Percentiles rank a stretch among this genome's conserved stretches.
These are phyloP conservation scores for Raffaelea deltoideospora DNA, from an alignment of 2,329 filamentous ascomycete species.

Conservation along the genomic window DNA sequence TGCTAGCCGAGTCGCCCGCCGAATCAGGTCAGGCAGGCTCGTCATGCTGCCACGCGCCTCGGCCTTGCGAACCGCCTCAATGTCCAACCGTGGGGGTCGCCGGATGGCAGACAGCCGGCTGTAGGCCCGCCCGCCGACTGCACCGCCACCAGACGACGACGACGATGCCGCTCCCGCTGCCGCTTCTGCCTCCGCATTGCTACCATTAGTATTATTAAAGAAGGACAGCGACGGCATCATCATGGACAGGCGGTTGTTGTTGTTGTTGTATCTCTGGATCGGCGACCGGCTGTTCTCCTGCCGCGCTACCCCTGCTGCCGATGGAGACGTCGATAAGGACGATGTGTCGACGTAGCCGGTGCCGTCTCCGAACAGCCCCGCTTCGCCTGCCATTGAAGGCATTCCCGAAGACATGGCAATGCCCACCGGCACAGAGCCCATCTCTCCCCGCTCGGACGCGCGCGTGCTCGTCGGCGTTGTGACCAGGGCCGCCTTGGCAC, in stretches of 20 bases:
- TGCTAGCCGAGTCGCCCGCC: slow-evolving; percentile 71
- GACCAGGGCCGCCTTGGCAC: slow-evolving; percentile 41
- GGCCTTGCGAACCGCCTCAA: slow-evolving; percentile 66
- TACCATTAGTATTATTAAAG: neutral
- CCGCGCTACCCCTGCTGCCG: slow-evolving; percentile 18
- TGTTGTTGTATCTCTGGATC: slow-evolving; percentile 29
- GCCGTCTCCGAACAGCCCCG: slow-evolving; percentile 24
- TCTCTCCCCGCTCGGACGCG: slow-evolving; percentile 1
- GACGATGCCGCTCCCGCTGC: too few relatives aligned
- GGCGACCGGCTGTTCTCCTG: slow-evolving; percentile 14
- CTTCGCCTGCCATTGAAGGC: slow-evolving; percentile 22
- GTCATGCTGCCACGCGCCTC: slow-evolving; percentile 82
- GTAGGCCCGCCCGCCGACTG: slow-evolving; percentile 16
- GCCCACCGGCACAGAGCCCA: slow-evolving; percentile 15
- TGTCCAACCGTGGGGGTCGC: slow-evolving; percentile 60
- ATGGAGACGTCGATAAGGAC: slow-evolving; percentile 27
- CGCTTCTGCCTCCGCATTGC: neutral
- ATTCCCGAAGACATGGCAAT: too few relatives aligned
- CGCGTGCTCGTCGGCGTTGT: slow-evolving; percentile 18
- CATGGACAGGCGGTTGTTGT: slow-evolving; percentile 15
- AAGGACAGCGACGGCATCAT: slow-evolving; percentile 12
- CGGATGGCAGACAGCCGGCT: slow-evolving; percentile 39
- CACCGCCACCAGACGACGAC: too few relatives aligned
- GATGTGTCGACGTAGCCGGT: slow-evolving; percentile 31
- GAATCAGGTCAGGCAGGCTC: slow-evolving; percentile 81